Conservation (phyloP, 148 eudicot species). For the Talinum fruticosum region DNA sequence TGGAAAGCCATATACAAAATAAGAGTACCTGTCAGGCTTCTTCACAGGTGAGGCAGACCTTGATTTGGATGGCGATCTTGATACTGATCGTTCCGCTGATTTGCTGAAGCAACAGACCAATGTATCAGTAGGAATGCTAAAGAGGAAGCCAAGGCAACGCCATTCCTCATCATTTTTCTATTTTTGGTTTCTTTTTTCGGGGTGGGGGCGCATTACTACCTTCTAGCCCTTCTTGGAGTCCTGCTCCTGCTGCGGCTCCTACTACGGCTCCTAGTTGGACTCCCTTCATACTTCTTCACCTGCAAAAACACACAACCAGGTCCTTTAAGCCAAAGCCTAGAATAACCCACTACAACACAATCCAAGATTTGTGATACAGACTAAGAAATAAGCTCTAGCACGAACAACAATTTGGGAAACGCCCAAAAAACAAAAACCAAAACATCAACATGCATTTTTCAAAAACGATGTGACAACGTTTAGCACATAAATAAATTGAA, state of each 20-base stretch:
- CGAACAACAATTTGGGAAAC: too few relatives aligned
- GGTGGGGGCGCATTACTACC: conserved; percentile 44
- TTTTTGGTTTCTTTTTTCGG: too few relatives aligned
- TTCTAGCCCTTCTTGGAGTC: conserved; percentile 61
- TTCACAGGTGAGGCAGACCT: conserved; percentile 78
- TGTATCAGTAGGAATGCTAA: conserved; percentile 1
- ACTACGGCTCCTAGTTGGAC: conserved; percentile 67
- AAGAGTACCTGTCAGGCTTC: conserved; percentile 57
- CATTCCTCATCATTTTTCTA: too few relatives aligned
- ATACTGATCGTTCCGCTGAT: conserved; percentile 56
- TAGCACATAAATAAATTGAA: too few relatives aligned
- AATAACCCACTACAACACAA: background rate
- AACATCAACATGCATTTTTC: too few relatives aligned
- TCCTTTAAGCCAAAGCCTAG: background rate
- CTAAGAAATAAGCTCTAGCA: too few relatives aligned
- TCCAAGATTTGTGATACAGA: too few relatives aligned
- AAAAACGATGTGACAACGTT: too few relatives aligned
- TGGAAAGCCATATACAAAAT: background rate
- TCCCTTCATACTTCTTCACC: conserved; percentile 65
- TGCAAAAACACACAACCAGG: conserved; percentile 22
- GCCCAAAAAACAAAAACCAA: too few relatives aligned
- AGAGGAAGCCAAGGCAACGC: background rate
- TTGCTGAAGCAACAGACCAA: conserved; percentile 43
- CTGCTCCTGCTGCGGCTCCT: conserved; percentile 48
- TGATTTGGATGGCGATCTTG: conserved; percentile 70